Percentiles rank a stretch among this genome's conserved stretches.
Conservation (phyloP, 2,329 filamentous ascomycete species). For the Fusarium subglutinans region DNA sequence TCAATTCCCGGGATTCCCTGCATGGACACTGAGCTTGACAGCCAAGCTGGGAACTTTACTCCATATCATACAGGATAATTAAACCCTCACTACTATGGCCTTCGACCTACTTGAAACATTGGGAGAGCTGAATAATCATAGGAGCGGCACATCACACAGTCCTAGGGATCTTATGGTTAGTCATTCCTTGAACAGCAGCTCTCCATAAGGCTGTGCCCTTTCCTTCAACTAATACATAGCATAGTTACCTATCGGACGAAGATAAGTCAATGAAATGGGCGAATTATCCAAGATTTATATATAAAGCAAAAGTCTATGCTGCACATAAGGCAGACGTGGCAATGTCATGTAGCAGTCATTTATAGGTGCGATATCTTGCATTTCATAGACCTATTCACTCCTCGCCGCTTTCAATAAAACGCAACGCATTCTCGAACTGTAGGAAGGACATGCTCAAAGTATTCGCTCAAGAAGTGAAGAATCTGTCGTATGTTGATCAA, state of each 20-base stretch:
- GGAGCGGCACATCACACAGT: too few relatives aligned
- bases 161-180: too few relatives aligned
- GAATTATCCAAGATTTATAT: background rate
- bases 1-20: background rate
- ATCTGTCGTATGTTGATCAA: slow-evolving; percentile 24
- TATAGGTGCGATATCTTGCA: background rate
- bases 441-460: background rate
- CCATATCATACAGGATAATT: too few relatives aligned
- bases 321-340: background rate
- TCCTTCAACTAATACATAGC: background rate
- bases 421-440: slow-evolving; percentile 16
- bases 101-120: too few relatives aligned
- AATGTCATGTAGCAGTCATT: background rate
- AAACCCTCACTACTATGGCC: too few relatives aligned
- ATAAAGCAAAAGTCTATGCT: background rate
- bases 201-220: too few relatives aligned
- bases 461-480: slow-evolving; percentile 5
- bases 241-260: background rate
- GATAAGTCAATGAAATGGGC: background rate
- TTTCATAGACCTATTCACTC: background rate
- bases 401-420: background rate
- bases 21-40: background rate
- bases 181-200: too few relatives aligned
- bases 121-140: too few relatives aligned
- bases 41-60: background rate